Percentiles rank a stretch among this genome's conserved stretches.
phyloP scores from a whole-genome alignment of 129 eudicot genomes.

The Pseudognaphalium luteoalbum region DNA sequence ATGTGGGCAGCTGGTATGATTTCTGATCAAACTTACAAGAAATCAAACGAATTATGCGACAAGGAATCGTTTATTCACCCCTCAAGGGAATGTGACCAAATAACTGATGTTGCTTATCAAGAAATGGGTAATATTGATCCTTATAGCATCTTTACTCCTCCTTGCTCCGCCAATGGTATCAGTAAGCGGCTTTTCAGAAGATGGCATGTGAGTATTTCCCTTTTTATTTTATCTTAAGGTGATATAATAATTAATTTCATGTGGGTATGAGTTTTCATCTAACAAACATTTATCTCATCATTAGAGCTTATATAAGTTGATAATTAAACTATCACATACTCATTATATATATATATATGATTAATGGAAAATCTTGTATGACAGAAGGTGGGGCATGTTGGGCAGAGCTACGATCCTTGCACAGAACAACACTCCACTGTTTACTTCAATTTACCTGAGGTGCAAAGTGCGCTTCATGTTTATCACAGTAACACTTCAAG shows the following conservation, averaged over 20 bases:
- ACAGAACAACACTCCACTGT: constrained; percentile 77
- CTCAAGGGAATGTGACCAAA: constrained; percentile 48
- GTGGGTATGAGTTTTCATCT: background rate
- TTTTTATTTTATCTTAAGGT: background rate
- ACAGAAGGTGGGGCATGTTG: constrained; percentile 61
- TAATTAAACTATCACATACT: background rate
- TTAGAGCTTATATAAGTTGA: background rate
- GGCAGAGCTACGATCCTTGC: constrained; percentile 91
- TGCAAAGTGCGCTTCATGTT: constrained; percentile 90
- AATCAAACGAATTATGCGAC: constrained; percentile 61
- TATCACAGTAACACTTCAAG: constrained; percentile 35
- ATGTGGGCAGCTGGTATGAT: constrained; percentile 90
- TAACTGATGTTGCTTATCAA: constrained; percentile 48
- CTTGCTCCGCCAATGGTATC: constrained; percentile 63
- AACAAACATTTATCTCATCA: background rate
- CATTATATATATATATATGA: background rate
- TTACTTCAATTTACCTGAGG: constrained; percentile 92
- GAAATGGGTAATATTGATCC: constrained; percentile 89
- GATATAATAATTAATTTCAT: background rate
- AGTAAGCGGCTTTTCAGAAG: constrained; percentile 44
- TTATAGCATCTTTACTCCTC: constrained; percentile 89
- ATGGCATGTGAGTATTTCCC: constrained; percentile 60
- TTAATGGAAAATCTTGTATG: constrained; percentile 15
- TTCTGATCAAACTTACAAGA: constrained; percentile 87
- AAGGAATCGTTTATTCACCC: constrained; percentile 46